A percentile compares a stretch with the other conserved stretches of the same genome.
These are phyloP conservation scores for Ophiostoma perfectum DNA, from an alignment of 2,329 filamentous ascomycete species.

Conservation along the genomic window DNA sequence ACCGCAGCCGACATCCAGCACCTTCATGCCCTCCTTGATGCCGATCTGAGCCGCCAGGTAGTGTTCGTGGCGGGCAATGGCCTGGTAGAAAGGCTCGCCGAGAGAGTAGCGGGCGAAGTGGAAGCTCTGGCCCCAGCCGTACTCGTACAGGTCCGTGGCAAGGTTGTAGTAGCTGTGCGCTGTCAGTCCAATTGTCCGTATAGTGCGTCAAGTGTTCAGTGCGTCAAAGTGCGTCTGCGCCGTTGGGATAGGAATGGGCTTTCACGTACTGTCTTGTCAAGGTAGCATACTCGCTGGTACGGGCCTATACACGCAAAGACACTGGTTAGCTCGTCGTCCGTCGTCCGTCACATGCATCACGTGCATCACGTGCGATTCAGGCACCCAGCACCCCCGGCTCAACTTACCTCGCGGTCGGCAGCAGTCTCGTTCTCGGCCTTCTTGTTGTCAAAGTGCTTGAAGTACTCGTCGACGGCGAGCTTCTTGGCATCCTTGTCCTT, in stretches of 20 bases:
- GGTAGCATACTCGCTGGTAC: constrained; percentile 84
- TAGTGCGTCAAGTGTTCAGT: no score
- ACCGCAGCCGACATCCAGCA: constrained; percentile 94
- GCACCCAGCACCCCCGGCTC: not conserved
- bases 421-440: constrained; percentile 69
- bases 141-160: constrained; percentile 93
- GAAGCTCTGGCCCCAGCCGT: constrained; percentile 93
- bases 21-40: constrained; percentile 78
- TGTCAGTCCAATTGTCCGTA: not conserved
- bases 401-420: constrained; percentile 67
- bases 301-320: constrained; percentile 47
- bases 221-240: no score
- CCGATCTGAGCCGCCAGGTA: constrained; percentile 88
- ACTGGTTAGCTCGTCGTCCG: constrained; percentile 5
- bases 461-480: constrained; percentile 72
- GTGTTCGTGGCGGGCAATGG: constrained; percentile 94
- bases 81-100: constrained; percentile 82
- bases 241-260: no score
- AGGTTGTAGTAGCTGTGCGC: constrained; percentile 68
- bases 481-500: constrained; percentile 60
- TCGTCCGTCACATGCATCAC: not conserved
- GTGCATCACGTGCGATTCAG: not conserved
- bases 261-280: constrained; percentile 72
- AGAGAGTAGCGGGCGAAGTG: constrained; percentile 93
- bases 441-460: constrained; percentile 84